Evolutionary conservation across 331 rosid genomes (phyloP).

Genomic region (Saraca asoca): DNA sequence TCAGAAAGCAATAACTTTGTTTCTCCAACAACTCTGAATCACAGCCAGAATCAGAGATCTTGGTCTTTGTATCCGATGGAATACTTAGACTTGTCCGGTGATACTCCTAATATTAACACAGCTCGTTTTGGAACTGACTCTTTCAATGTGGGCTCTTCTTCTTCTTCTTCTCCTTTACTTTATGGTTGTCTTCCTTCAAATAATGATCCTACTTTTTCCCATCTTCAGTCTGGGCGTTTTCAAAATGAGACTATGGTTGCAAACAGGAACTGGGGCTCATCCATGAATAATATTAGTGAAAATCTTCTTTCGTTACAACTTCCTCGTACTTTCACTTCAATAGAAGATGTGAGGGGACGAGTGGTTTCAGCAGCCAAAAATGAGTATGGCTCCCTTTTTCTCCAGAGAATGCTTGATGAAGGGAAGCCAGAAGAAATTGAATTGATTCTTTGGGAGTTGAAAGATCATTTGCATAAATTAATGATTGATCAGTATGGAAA

Average conservation of each 20-base stretch:
- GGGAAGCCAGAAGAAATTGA: background rate
- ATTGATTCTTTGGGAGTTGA: background rate
- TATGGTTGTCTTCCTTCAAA: no score
- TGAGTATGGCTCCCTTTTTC: background rate
- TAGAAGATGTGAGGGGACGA: conserved; percentile 19
- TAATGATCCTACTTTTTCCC: no score
- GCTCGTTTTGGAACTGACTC: no score
- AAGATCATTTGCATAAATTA: conserved; percentile 7
- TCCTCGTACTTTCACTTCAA: background rate
- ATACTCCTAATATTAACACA: no score
- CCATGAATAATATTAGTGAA: no score
- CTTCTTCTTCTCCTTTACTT: no score
- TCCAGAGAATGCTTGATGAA: background rate
- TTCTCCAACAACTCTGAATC: background rate
- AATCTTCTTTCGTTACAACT: background rate
- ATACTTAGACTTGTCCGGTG: background rate
- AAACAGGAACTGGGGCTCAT: no score
- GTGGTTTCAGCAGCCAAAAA: conserved; percentile 30
- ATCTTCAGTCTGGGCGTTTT: no score
- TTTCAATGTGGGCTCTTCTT: background rate
- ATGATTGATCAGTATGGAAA: conserved; percentile 33
- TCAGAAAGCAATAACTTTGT: background rate
- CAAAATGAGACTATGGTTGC: no score
- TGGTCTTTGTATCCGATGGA: no score
- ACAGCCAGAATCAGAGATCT: background rate